Percentiles rank a stretch among this genome's conserved stretches.
These are phyloP conservation scores for Sclerotiophoma versabilis DNA, from an alignment of 2,329 filamentous ascomycete species.

Conservation along the genomic window DNA sequence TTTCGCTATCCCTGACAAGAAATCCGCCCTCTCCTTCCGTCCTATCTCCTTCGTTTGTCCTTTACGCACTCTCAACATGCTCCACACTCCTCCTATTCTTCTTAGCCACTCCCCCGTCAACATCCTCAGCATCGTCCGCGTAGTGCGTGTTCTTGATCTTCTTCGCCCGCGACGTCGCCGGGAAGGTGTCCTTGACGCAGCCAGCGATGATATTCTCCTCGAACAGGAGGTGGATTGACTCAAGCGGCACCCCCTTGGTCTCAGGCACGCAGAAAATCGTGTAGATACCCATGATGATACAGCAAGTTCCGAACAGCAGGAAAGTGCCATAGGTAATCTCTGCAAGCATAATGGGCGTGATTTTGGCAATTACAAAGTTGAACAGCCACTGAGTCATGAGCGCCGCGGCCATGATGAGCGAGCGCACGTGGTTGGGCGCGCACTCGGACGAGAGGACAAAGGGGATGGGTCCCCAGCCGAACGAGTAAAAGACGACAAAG, in stretches of 20 bases:
- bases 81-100: constrained; percentile 35
- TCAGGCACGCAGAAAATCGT: constrained; percentile 53
- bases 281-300: constrained; percentile 53
- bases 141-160: constrained; percentile 40
- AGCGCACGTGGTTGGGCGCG: constrained; percentile 51
- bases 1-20: neutral
- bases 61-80: constrained; percentile 40
- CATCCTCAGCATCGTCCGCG: constrained; percentile 39
- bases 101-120: constrained; percentile 26
- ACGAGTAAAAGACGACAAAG: constrained; percentile 57
- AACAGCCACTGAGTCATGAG: constrained; percentile 55
- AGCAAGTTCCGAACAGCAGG: constrained; percentile 52
- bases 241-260: constrained; percentile 54
- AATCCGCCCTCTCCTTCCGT: neutral
- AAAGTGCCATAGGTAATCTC: constrained; percentile 55
- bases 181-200: constrained; percentile 49
- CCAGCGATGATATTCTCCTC: constrained; percentile 53
- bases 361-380: constrained; percentile 43
- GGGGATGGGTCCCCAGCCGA: constrained; percentile 57
- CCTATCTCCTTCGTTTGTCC: neutral
- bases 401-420: constrained; percentile 53
- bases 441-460: constrained; percentile 55
- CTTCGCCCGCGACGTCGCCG: constrained; percentile 47
- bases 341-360: constrained; percentile 53
- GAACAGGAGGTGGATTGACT: constrained; percentile 53